phyloP scores from a whole-genome alignment of 768 basidiomycete species.

The Termitomyces sp. region DNA sequence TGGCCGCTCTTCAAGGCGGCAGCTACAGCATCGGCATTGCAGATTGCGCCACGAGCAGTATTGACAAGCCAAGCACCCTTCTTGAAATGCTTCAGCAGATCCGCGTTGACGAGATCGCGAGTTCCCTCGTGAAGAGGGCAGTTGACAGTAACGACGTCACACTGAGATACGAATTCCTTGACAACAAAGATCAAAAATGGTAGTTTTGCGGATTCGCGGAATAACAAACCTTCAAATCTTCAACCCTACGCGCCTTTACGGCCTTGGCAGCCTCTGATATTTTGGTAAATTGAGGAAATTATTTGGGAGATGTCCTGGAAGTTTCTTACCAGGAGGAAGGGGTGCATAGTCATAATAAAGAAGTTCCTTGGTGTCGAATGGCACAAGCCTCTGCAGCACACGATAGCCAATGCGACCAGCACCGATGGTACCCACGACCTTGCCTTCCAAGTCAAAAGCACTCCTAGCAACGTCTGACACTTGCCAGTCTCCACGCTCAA shows the following conservation, averaged over 20 bases:
- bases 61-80: conserved; percentile 91
- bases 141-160: conserved; percentile 84
- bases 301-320: not conserved
- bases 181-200: not conserved
- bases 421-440: conserved; percentile 89
- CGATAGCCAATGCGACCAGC: conserved; percentile 80
- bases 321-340: conserved; percentile 49
- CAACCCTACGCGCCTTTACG: conserved; percentile 68
- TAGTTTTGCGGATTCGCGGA: not conserved
- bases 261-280: conserved; percentile 53
- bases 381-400: conserved; percentile 71
- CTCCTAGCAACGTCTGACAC: conserved; percentile 79
- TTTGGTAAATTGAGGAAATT: not conserved
- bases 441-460: conserved; percentile 85
- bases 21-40: conserved; percentile 76
- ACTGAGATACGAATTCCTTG: conserved; percentile 35
- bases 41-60: conserved; percentile 90
- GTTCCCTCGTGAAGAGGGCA: conserved; percentile 86
- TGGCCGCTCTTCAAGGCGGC: conserved; percentile 74
- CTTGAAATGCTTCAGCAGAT: conserved; percentile 85
- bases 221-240: conserved; percentile 61
- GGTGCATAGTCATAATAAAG: conserved; percentile 85
- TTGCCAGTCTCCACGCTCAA: conserved; percentile 81
- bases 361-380: conserved; percentile 87
- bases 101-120: conserved; percentile 71